Base-by-base conservation (phyloP, 2,329 filamentous ascomycete genomes). In the Davidsoniella neocaledoniae region DNA sequence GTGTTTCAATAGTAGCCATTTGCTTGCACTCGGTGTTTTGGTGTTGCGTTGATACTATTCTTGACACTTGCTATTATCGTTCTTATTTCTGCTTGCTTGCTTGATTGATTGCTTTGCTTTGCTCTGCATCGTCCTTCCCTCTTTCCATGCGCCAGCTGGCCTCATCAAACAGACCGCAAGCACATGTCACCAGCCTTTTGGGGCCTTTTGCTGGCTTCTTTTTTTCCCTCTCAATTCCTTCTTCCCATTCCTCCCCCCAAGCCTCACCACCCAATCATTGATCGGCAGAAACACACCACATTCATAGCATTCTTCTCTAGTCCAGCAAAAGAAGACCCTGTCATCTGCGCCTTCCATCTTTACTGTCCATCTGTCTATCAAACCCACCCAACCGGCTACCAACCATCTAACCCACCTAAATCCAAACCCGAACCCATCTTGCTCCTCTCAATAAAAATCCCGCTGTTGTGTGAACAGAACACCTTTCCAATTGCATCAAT, bases 91-190 rank as follows among this genome's bases (percentile, higher is more conserved):
- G 36, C 12, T 40, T 48, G 37, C 23, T 17, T 39, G 29, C 21
- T 45, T 39, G 21, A 21, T 21, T 21, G 21, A 21, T 21, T 21
- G 19, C 21, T 21, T 21, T 21, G 21, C 21, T 39, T 26, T 19
- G 17, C 37, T 50, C 19, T 41, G 25, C 48, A 36, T 45, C 43
- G 33, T 50, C 42, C 43, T 40, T 29, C 42, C 23, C 37, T 21
- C 29, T 40, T 25, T 41, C 46, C 46, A 44, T 26, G 50, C 50
- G 46, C 46, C 43, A 48, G 39, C 42, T 52, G 42, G 41, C 42
- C 50, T 48, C 42, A 44, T 37, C n/a, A 19, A 12, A 49, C 26
- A 25, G 25, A 48, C 19, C 40, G 19, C 40, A 19, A 14, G n/a
- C 16, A 43, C 25, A 19, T 43, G 14, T 43, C 17, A 21, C 17